Conservation (phyloP, 73 alveolate genomes). For the Tetrahymena borealis region DNA sequence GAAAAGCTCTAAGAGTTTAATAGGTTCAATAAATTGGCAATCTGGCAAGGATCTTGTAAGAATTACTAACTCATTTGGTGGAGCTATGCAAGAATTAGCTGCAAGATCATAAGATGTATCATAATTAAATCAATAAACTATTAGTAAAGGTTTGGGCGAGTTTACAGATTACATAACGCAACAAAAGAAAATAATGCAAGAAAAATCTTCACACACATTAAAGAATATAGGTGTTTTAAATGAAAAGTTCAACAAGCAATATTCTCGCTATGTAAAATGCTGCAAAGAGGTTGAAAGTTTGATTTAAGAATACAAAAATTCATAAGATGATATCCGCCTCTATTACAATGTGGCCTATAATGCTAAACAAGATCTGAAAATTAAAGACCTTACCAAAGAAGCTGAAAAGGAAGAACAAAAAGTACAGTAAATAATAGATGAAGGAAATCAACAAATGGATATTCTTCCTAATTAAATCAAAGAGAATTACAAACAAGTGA, state of each 20-base stretch:
- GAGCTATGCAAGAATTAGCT: not conserved
- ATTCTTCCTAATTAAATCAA: not conserved
- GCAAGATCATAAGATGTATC: not conserved
- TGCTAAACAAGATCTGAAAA: not conserved
- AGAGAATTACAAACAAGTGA: not conserved
- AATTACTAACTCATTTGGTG: not conserved
- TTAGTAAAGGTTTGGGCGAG: not conserved
- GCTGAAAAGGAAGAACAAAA: not conserved
- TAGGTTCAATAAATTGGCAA: not conserved
- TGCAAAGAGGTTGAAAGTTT: not conserved
- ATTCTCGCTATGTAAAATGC: not conserved
- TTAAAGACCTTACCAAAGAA: not conserved
- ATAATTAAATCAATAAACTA: not conserved
- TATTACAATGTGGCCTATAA: not conserved
- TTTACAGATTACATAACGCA: not conserved
- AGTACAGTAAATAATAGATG: not conserved
- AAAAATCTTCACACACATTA: not conserved
- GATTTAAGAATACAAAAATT: not conserved
- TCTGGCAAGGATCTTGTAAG: not conserved
- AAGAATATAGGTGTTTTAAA: not conserved
- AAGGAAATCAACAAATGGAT: not conserved
- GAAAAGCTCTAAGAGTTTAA: not conserved
- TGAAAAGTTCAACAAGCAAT: not conserved
- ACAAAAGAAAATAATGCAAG: not conserved
- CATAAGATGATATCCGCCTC: not conserved